A percentile compares a stretch with the other conserved stretches of the same genome.
Evolutionary conservation across 345 rosid species (phyloP).

Genomic region (Clarkia xantiana): DNA sequence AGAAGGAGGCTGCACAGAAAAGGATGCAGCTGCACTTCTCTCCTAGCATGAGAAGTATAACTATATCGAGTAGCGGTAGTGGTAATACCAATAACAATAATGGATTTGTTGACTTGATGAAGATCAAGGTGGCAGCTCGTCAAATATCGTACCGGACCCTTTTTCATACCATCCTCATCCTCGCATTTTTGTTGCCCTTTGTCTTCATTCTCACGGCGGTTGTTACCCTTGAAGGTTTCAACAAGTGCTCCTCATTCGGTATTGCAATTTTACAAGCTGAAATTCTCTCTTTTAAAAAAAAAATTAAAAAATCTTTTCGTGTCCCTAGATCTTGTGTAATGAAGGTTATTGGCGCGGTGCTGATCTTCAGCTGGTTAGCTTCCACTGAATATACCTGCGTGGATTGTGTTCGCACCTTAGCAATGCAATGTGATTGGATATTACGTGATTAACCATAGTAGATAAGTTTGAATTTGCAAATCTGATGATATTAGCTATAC

Average conservation of each 20-base stretch:
- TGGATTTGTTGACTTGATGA: conserved; percentile 99
- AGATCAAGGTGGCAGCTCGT: conserved; percentile 99
- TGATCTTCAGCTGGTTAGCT: conserved; percentile 1
- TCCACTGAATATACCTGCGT: background rate
- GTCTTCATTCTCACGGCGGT: conserved; percentile 96
- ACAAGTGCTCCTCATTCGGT: conserved; percentile 99
- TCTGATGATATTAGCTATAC: too few species aligned
- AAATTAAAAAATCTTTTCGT: conserved; percentile 1
- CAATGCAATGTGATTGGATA: background rate
- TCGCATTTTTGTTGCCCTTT: conserved; percentile 95
- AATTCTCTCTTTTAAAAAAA: background rate
- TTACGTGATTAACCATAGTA: background rate
- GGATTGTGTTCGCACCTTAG: background rate
- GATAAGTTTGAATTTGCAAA: too few species aligned
- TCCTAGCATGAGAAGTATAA: conserved; percentile 99
- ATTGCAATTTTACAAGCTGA: background rate
- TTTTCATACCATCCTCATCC: conserved; percentile 86
- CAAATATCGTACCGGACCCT: conserved; percentile 94
- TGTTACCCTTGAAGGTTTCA: conserved; percentile 99
- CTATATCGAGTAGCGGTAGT: conserved; percentile 66
- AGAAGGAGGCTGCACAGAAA: conserved; percentile 58
- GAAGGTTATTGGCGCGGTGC: background rate
- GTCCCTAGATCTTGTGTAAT: conserved; percentile 15
- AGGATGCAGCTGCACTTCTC: conserved; percentile 99
- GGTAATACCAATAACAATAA: conserved; percentile 15